Evolutionary conservation across 495 filamentous ascomycete genomes (phyloP), one percentile per base, ranked within the genome.

Genomic region (Podospora fimiseda): DNA sequence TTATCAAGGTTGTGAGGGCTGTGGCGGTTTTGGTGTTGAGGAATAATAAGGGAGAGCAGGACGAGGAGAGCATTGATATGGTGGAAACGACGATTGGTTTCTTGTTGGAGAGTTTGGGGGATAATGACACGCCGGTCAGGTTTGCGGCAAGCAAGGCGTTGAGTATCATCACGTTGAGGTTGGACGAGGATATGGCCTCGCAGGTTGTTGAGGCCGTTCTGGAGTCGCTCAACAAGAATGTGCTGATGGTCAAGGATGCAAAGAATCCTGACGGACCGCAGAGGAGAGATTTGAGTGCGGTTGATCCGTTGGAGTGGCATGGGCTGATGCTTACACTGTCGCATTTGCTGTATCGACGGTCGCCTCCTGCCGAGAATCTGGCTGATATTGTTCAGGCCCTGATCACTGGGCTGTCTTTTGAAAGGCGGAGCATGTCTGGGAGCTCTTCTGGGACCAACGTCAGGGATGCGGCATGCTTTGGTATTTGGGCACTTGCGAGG

Each of bases 401-500:
- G 40, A 62, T 90, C 1, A 73, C 82, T 49, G 89, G 87, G 0
- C 75, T 96, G 40, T 79, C 79, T 8, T 99, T 96, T 58, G 90
- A 96, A 65, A 87, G 92, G 61, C 78, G 89, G 41, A 86, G 83
- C 22, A 73, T 88, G 0, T 88, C 86, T 15, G 94, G 95, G 8
- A 79, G 74, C 9, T 89, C 90, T 3, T 72, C 89, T n/a, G 94
- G 94, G 8, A 83, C 86, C 0, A 96, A 92, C 59, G 94, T 97
- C n/a, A 80, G 93, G 48, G 93, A 99, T 73, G 94, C 94, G 3
- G 88, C 93, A 2, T 94, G 89, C 65, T 96, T 96, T 62, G 93
- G 93, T 23, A 84, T 95, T 22, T 99, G 93, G 93, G 83, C 90
- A 1, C 68, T 97, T 9, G 90, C 90, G 40, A 78, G 93, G 52